Base-by-base conservation (phyloP, 768 basidiomycete species). In the Phlebiopsis gigantea region DNA sequence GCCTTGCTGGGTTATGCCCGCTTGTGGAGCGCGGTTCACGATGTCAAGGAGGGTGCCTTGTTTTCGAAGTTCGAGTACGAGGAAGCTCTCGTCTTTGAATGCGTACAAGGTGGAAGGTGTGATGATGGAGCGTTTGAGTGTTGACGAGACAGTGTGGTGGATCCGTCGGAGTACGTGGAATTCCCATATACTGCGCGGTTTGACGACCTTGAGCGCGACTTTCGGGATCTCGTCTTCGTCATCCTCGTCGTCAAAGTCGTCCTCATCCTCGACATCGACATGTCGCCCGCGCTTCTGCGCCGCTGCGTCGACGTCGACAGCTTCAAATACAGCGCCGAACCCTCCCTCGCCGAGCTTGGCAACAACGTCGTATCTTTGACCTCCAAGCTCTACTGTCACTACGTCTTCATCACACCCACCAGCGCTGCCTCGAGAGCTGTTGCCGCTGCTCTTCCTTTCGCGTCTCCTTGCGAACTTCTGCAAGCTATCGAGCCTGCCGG, bases 301-400 rank as follows among this genome's bases (percentile, higher is more conserved):
- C 19, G 62, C 63, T 25, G 53, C 56, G 49, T 46, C 56, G 65
- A 76, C 52, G 66, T 85, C 79, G 55, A 80, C 79, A 3, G 90
- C 91, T 59, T 87, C 82, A 76, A 96, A 99, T n/a, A 99, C 97
- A 2, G 88, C 82, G 2, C 96, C 97, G 64, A 96, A 99, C 0
- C 95, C 93, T 5, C 97, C 97, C 72, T 99, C 97, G 17, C 97
- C 97, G 22, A 99, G 78, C 69, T 98, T 99, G 59, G 88, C 88
- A 2, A 78, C 73, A 4, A 98, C 83, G 53, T 79, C 80, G 65
- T 89, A 93, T 52, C 74, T 75, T 57, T 79, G 80, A 2, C 78
- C 85, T 45, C 77, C 77, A n/a, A 98, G 73, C 17, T 72, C 73
- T 42, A 98, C 67, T 21, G 79, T 64, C 68, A 88, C 78, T 22